Percentiles rank a stretch among this genome's conserved stretches.
Evolutionary conservation across 2,329 filamentous ascomycete genomes (phyloP).

Genomic region (Colletotrichum tropicale): DNA sequence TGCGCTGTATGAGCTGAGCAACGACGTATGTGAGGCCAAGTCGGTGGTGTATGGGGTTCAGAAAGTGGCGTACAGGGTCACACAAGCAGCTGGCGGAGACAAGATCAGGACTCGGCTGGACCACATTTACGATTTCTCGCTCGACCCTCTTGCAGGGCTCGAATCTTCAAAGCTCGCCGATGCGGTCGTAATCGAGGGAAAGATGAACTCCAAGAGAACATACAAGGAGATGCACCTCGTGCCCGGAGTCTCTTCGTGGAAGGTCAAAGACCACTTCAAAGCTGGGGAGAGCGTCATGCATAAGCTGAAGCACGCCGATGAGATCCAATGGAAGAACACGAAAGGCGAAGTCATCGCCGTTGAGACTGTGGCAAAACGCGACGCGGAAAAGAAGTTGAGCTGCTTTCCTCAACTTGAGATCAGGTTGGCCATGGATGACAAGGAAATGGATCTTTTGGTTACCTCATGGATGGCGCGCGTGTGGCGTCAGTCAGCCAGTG

Average conservation of each 20-base stretch:
- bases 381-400: slow-evolving; percentile 18
- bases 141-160: not conserved
- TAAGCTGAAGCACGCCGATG: slow-evolving; percentile 24
- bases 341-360: slow-evolving; percentile 25
- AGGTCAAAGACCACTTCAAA: slow-evolving; percentile 26
- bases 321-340: slow-evolving; percentile 28
- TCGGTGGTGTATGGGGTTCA: slow-evolving; percentile 25
- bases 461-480: slow-evolving; percentile 31
- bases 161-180: not conserved
- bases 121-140: slow-evolving; percentile 33
- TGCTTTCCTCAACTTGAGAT: slow-evolving; percentile 27
- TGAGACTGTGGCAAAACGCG: slow-evolving; percentile 26
- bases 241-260: slow-evolving; percentile 22
- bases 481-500: slow-evolving; percentile 28
- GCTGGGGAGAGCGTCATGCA: slow-evolving; percentile 23
- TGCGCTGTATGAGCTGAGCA: slow-evolving; percentile 29
- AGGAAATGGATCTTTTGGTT: slow-evolving; percentile 30
- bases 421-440: slow-evolving; percentile 24
- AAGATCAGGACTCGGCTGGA: slow-evolving; percentile 24
- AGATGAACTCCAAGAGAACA: slow-evolving; percentile 23
- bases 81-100: slow-evolving; percentile 9
- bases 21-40: slow-evolving; percentile 23
- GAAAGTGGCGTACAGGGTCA: slow-evolving; percentile 28
- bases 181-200: slow-evolving; percentile 22
- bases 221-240: slow-evolving; percentile 23